Evolutionary conservation across 768 basidiomycete genomes (phyloP).

Genomic region (Boletus speciosus): DNA sequence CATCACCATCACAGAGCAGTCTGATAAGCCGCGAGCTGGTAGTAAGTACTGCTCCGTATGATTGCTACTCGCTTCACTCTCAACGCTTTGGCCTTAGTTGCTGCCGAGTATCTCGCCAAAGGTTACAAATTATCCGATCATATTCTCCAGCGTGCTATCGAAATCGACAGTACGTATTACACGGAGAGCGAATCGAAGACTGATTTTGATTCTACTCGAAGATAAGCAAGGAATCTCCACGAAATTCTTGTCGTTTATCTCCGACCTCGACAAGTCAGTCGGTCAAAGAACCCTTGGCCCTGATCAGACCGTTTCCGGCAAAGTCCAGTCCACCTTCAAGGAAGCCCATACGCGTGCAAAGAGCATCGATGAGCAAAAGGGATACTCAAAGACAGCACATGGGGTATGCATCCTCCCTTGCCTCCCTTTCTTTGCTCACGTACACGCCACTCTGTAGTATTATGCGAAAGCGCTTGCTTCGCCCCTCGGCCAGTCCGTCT

Average conservation of each 20-base stretch:
- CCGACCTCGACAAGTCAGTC: slow-evolving; percentile 62
- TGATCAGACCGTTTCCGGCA: slow-evolving; percentile 75
- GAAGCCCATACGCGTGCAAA: slow-evolving; percentile 67
- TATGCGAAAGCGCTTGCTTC: slow-evolving; percentile 75
- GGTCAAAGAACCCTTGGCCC: slow-evolving; percentile 73
- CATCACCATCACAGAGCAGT: slow-evolving; percentile 55
- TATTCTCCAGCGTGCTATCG: slow-evolving; percentile 75
- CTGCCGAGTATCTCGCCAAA: slow-evolving; percentile 90
- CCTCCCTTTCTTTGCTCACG: not conserved
- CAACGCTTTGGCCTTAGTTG: slow-evolving; percentile 45
- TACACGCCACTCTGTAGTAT: slow-evolving; percentile 46
- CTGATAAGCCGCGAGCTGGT: slow-evolving; percentile 87
- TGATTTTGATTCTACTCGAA: slow-evolving; percentile 21
- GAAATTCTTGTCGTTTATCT: slow-evolving; percentile 78
- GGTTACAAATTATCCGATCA: slow-evolving; percentile 82
- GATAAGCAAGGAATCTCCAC: slow-evolving; percentile 85
- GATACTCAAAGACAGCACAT: slow-evolving; percentile 61
- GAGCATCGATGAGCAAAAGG: slow-evolving; percentile 79
- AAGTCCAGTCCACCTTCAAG: slow-evolving; percentile 60
- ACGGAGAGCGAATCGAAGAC: not conserved
- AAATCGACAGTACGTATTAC: slow-evolving; percentile 57
- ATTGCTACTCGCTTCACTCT: not conserved
- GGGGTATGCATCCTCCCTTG: slow-evolving; percentile 46
- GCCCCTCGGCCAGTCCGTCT: slow-evolving; percentile 72
- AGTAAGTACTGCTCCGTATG: slow-evolving; percentile 43